Percentiles rank a stretch among this genome's conserved stretches.
Evolutionary conservation across 2,329 filamentous ascomycete genomes (phyloP).

Genomic region (Pseudopithomyces maydicus): DNA sequence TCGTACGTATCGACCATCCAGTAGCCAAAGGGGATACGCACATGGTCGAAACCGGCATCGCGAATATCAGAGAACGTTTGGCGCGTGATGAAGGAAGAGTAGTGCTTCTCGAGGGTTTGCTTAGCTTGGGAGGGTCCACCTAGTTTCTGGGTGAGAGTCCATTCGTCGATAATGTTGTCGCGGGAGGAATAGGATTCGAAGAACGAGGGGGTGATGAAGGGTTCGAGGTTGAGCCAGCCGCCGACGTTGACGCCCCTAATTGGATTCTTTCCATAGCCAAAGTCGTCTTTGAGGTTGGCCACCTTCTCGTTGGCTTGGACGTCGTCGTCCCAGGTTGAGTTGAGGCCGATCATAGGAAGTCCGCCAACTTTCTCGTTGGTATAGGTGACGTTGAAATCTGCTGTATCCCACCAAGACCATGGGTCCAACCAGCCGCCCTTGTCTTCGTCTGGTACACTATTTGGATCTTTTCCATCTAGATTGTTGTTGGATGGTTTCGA

Average conservation of each 20-base stretch:
- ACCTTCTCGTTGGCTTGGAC: constrained; percentile 77
- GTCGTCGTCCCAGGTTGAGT: constrained; percentile 84
- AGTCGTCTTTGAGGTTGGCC: constrained; percentile 74
- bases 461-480: constrained; percentile 49
- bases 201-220: constrained; percentile 92
- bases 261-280: constrained; percentile 78
- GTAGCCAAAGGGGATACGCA: constrained; percentile 95
- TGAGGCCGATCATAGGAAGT: constrained; percentile 88
- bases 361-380: constrained; percentile 83
- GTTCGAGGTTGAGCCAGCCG: constrained; percentile 92
- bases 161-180: constrained; percentile 83
- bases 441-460: constrained; percentile 59
- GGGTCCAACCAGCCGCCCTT: constrained; percentile 83
- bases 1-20: constrained; percentile 90
- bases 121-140: constrained; percentile 65
- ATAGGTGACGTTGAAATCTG: constrained; percentile 92
- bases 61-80: constrained; percentile 83
- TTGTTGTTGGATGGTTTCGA: constrained; percentile 51
- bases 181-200: constrained; percentile 70
- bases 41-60: constrained; percentile 88
- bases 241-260: constrained; percentile 91
- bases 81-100: constrained; percentile 85
- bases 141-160: constrained; percentile 73
- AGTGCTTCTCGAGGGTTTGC: constrained; percentile 82
- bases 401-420: constrained; percentile 88